phyloP scores from a whole-genome alignment of 495 filamentous ascomycete genomes.

The Recurvomyces mirabilis region DNA sequence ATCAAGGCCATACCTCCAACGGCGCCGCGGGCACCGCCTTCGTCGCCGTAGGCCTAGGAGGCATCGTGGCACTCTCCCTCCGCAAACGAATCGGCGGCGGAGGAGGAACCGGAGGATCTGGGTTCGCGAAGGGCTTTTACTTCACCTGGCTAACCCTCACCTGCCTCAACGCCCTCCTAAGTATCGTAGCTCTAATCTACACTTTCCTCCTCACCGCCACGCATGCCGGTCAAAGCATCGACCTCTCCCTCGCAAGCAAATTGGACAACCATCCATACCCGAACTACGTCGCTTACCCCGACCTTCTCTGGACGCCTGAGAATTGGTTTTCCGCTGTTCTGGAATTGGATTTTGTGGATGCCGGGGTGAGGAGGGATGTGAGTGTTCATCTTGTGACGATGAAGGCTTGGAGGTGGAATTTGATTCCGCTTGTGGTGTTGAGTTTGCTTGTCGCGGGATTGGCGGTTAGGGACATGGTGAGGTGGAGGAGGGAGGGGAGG shows the following conservation, averaged over 20 bases:
- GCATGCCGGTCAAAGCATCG: constrained; percentile 10
- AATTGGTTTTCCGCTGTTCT: constrained; percentile 44
- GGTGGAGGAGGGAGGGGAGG: constrained; percentile 1
- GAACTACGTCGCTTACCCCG: constrained; percentile 32
- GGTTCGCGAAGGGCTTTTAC: constrained; percentile 5
- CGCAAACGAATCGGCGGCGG: constrained; percentile 1
- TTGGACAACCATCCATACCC: constrained; percentile 14
- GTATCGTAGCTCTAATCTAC: constrained; percentile 9
- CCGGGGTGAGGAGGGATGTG: constrained; percentile 30
- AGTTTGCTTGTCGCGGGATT: neutral
- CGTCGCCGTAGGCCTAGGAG: constrained; percentile 12
- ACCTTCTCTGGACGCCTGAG: constrained; percentile 42
- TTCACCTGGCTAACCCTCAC: constrained; percentile 12
- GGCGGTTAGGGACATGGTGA: constrained; percentile 4
- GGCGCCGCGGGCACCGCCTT: constrained; percentile 17
- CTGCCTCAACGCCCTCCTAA: constrained; percentile 5
- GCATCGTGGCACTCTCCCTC: constrained; percentile 10
- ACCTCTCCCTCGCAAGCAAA: constrained; percentile 3
- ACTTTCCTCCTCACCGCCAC: constrained; percentile 6
- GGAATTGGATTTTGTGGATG: constrained; percentile 32
- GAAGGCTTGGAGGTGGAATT: constrained; percentile 44
- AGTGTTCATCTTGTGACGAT: constrained; percentile 34
- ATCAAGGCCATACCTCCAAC: constrained; percentile 20
- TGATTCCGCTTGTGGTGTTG: constrained; percentile 38
- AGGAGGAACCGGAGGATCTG: neutral